Evolutionary conservation across 1,139 yeast genomes (phyloP), one percentile per base, ranked within the genome.

Genomic region (Yamadazyma diddensiae): DNA sequence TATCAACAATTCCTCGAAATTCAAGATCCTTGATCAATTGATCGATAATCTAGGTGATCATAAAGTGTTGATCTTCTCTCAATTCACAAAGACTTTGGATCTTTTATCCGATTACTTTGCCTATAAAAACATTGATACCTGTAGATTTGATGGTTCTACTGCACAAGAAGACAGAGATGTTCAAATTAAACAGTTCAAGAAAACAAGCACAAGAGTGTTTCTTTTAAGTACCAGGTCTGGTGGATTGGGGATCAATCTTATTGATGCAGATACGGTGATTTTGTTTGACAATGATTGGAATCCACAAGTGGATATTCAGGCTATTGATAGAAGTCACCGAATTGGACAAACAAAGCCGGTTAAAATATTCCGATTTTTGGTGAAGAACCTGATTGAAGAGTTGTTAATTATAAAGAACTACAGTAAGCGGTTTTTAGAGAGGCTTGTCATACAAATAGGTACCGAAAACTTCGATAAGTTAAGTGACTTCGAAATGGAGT

Each of bases 251-350:
- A 77, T 92, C 29, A 92, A 92, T 49, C 66, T 92, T 36, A 76
- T 82, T 0, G 77, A 84, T 1, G 96, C 97, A 0, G 97, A 92
- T 47, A 82, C 95, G 0, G 97, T 92, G 1, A 76, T 92, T 3
- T 51, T 92, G 11, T 88, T 86, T 53, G 98, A 92, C 51, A 83
- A 86, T 39, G 97, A 92, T 53, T 90, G 97, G 96, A 92, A 92
- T 49, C 98, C 98, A 0, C 97, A 92, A 52, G 90, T 87, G 46
- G 97, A 92, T 56, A 62, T 88, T 31, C 98, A 92, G 54, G 97
- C 97, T 0, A 92, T 92, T 76, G 97, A 90, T 51, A 70, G 98
- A 38, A 94, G 86, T 10, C 97, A 92, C 55, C 68, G 98, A 51
- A 86, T 92, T 36, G 97, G 98, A 0, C 98, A 92, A 55, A 69